Evolutionary conservation across 2,329 filamentous ascomycete species (phyloP).

Genomic region (Cladophialophora exuberans): DNA sequence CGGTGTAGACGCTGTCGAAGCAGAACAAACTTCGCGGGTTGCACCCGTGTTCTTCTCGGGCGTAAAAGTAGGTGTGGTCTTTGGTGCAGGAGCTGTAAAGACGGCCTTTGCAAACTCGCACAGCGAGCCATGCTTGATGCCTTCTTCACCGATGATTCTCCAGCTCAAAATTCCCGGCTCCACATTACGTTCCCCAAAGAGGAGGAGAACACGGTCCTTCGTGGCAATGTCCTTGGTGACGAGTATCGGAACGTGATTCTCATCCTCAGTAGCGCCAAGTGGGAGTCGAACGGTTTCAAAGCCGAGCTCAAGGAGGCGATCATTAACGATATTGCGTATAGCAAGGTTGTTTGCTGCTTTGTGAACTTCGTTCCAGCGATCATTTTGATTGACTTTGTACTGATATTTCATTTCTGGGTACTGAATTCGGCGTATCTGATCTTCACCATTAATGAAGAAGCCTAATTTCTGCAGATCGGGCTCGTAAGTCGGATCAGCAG

Average conservation of each 20-base stretch:
- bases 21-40: constrained; percentile 31
- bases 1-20: constrained; percentile 39
- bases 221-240: constrained; percentile 58
- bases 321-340: constrained; percentile 61
- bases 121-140: constrained; percentile 71
- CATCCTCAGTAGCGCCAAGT: constrained; percentile 44
- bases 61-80: neutral
- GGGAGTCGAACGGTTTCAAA: constrained; percentile 67
- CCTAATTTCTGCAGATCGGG: constrained; percentile 71
- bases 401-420: constrained; percentile 72
- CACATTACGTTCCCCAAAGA: constrained; percentile 73
- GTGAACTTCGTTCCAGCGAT: constrained; percentile 76
- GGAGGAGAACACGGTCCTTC: constrained; percentile 68
- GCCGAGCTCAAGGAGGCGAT: constrained; percentile 65
- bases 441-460: constrained; percentile 76
- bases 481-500: constrained; percentile 69
- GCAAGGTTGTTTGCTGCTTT: constrained; percentile 49
- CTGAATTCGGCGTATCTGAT: constrained; percentile 72
- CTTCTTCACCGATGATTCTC: constrained; percentile 65
- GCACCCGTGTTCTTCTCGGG: neutral
- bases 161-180: constrained; percentile 77
- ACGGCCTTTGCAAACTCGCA: constrained; percentile 63
- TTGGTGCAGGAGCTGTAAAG: constrained; percentile 42
- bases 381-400: constrained; percentile 72
- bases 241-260: constrained; percentile 72